Evolutionary conservation across 805 yeast species (phyloP).

Genomic region (Spencermartinsiella europaea): DNA sequence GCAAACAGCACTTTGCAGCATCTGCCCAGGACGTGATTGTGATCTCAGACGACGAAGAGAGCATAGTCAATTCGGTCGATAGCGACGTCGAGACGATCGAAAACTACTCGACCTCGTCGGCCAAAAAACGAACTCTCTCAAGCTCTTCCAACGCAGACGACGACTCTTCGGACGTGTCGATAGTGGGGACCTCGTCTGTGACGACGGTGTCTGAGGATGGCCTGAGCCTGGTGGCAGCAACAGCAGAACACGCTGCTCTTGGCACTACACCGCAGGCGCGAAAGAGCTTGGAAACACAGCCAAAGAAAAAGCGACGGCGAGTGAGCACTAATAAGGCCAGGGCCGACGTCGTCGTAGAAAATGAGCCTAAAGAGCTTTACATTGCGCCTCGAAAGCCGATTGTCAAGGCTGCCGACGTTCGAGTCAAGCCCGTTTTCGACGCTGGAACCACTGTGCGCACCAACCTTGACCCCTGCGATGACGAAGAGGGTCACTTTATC

Average conservation of each 20-base stretch:
- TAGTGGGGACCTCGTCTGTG: not conserved
- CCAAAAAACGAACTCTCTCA: not conserved
- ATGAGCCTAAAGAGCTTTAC: constrained; percentile 1
- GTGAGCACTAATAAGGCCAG: not conserved
- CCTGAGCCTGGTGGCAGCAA: not conserved
- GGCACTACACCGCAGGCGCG: no score
- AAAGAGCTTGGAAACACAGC: no score
- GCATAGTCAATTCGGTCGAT: no score
- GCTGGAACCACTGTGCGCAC: not conserved
- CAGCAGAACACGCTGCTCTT: not conserved
- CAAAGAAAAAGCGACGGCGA: not conserved
- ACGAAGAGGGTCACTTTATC: constrained; percentile 30
- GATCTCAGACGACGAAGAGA: not conserved
- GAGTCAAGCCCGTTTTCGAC: constrained; percentile 24
- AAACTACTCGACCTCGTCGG: not conserved
- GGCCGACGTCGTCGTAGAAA: not conserved
- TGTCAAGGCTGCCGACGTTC: constrained; percentile 27
- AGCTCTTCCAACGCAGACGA: not conserved
- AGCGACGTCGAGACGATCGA: not conserved
- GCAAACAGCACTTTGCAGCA: not conserved
- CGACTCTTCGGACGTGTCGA: not conserved
- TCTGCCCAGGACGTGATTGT: not conserved
- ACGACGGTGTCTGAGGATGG: not conserved
- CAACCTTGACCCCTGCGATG: constrained; percentile 25
- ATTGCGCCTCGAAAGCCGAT: constrained; percentile 23